Conservation (phyloP, 805 yeast species). For the Sugiyamaella chiloensis region DNA sequence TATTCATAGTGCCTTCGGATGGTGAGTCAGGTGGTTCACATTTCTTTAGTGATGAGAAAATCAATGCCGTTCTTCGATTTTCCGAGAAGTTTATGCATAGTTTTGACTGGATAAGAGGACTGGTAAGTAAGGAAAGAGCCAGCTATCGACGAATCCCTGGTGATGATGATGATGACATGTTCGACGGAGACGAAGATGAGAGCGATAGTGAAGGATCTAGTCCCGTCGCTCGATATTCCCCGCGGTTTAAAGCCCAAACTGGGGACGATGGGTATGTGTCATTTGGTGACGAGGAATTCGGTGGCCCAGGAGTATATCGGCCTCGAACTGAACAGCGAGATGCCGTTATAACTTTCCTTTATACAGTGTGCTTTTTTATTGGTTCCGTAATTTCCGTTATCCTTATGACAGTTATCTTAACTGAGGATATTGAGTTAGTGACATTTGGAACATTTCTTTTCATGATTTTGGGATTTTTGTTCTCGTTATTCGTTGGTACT, state of each 20-base stretch:
- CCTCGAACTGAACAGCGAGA: conserved; percentile 35
- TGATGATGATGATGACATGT: conserved; percentile 21
- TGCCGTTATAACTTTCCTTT: conserved; percentile 43
- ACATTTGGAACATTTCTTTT: conserved; percentile 30
- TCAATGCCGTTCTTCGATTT: conserved; percentile 33
- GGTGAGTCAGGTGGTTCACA: conserved; percentile 29
- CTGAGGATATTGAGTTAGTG: conserved; percentile 31
- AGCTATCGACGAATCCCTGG: conserved; percentile 12
- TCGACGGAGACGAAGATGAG: conserved; percentile 2
- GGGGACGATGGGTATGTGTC: conserved; percentile 8
- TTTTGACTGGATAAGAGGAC: conserved; percentile 24
- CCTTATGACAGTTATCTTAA: conserved; percentile 42
- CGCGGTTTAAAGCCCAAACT: conserved; percentile 6
- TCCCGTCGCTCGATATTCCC: conserved; percentile 5
- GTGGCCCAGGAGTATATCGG: not conserved
- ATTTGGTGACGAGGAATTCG: conserved; percentile 14
- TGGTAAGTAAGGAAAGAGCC: conserved; percentile 10
- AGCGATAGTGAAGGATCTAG: conserved; percentile 11
- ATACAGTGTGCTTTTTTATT: conserved; percentile 38
- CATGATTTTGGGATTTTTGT: conserved; percentile 41
- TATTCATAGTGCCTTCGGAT: conserved; percentile 36
- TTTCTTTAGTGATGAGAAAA: conserved; percentile 28
- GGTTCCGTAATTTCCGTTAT: conserved; percentile 44
- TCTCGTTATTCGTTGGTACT: conserved; percentile 43
- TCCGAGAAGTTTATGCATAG: conserved; percentile 29